A percentile compares a stretch with the other conserved stretches of the same genome.
These are phyloP conservation scores for Gossypium longicalyx DNA, from an alignment of 345 rosid genomes.

Conservation along the genomic window DNA sequence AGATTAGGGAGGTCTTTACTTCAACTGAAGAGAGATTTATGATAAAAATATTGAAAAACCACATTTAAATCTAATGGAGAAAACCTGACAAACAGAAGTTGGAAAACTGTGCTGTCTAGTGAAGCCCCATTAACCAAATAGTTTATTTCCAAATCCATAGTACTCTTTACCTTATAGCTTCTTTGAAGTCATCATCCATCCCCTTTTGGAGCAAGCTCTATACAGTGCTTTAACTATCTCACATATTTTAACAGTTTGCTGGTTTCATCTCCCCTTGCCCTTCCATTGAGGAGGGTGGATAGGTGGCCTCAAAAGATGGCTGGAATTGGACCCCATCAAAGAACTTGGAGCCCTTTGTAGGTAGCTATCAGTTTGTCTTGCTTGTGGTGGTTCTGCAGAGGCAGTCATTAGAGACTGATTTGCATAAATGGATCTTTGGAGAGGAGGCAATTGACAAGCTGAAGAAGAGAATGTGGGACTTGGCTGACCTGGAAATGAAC, in stretches of 20 bases:
- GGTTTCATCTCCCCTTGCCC: constrained; percentile 19
- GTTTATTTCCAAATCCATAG: not conserved
- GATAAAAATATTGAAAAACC: not conserved
- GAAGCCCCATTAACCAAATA: not conserved
- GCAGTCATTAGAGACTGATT: not conserved
- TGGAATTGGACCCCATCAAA: not conserved
- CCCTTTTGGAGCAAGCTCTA: not conserved
- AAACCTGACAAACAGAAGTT: not conserved
- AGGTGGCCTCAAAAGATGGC: constrained; percentile 12
- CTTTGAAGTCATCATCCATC: not conserved
- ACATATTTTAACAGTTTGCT: not conserved
- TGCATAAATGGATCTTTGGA: constrained; percentile 1
- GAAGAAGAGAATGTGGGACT: not conserved
- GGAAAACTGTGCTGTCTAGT: not conserved
- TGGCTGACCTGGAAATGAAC: constrained; percentile 3
- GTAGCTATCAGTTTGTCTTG: constrained; percentile 8
- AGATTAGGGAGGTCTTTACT: not conserved
- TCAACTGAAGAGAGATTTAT: not conserved
- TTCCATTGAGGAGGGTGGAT: constrained; percentile 17
- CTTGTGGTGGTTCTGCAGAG: not conserved
- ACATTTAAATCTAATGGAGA: not conserved
- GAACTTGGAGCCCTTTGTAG: constrained; percentile 8
- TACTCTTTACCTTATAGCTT: not conserved
- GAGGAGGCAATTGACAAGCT: constrained; percentile 5
- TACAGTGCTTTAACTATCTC: constrained; percentile 1